Conservation (phyloP, 2,329 filamentous ascomycete genomes). For the Akanthomyces muscarius region DNA sequence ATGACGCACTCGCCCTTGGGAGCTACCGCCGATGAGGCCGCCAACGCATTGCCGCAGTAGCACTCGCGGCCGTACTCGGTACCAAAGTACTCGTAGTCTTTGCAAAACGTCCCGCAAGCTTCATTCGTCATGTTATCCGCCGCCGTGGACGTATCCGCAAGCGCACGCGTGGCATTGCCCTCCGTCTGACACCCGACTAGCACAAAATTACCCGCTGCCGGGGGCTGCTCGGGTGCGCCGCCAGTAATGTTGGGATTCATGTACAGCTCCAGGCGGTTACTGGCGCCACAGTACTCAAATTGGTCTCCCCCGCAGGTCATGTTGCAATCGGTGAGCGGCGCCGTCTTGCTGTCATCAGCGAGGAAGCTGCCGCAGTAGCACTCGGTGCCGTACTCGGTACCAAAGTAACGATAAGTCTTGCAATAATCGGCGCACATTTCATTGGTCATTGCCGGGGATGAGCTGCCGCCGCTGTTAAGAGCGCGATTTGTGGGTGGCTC, state of each 20-base stretch:
- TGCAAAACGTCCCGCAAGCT: conserved; percentile 31
- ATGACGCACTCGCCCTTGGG: conserved; percentile 36
- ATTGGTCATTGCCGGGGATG: conserved; percentile 31
- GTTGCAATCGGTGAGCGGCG: conserved; percentile 31
- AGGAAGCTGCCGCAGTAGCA: conserved; percentile 38
- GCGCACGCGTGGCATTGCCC: conserved; percentile 31
- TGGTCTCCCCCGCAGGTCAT: conserved; percentile 33
- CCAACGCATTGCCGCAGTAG: conserved; percentile 34
- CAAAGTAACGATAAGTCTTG: conserved; percentile 37
- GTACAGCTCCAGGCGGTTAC: conserved; percentile 33
- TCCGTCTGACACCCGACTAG: conserved; percentile 37
- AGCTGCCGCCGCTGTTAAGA: conserved; percentile 27
- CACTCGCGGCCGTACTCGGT: conserved; percentile 37
- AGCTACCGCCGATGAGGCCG: conserved; percentile 27
- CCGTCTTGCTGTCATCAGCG: conserved; percentile 24
- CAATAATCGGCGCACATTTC: conserved; percentile 33
- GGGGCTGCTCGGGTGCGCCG: conserved; percentile 30
- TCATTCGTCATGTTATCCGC: conserved; percentile 32
- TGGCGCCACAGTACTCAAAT: conserved; percentile 33
- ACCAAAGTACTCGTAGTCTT: conserved; percentile 31
- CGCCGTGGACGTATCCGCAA: conserved; percentile 25
- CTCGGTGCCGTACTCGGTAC: conserved; percentile 37
- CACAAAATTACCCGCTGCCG: conserved; percentile 29
- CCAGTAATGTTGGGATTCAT: conserved; percentile 26
- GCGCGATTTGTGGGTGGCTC: conserved; percentile 35